Conservation (phyloP, 345 rosid genomes). For the Murraya koenigii region DNA sequence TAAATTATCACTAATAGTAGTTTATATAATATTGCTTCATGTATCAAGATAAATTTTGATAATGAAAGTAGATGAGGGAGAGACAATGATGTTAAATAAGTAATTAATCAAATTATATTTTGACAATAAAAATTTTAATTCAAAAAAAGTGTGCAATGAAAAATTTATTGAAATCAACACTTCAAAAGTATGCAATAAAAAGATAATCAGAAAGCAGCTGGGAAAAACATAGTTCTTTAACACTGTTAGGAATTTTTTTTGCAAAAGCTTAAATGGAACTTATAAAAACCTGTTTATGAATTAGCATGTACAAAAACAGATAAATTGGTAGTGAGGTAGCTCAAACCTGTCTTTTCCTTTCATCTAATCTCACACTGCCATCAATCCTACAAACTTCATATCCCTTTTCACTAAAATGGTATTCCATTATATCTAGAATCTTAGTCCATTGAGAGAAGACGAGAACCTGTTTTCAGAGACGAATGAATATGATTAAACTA, state of each 20-base stretch:
- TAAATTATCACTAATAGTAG: too few species aligned
- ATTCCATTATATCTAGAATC: slow-evolving; percentile 87
- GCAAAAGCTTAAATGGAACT: background rate
- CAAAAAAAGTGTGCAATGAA: too few species aligned
- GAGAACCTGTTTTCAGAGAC: slow-evolving; percentile 56
- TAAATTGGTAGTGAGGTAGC: background rate
- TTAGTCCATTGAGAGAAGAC: slow-evolving; percentile 93
- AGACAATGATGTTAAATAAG: too few species aligned
- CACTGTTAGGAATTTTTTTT: background rate
- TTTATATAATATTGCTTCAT: too few species aligned
- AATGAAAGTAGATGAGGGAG: too few species aligned
- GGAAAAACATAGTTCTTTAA: background rate
- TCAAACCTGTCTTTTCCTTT: slow-evolving; percentile 83
- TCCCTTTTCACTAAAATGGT: slow-evolving; percentile 89
- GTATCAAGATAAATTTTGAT: too few species aligned
- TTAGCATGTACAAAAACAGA: background rate
- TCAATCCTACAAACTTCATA: slow-evolving; percentile 89
- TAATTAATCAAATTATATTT: too few species aligned
- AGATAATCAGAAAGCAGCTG: background rate
- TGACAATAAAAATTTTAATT: too few species aligned
- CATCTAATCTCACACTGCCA: slow-evolving; percentile 71
- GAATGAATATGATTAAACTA: slow-evolving; percentile 17
- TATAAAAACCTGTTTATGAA: background rate
- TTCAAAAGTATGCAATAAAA: background rate
- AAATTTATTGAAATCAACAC: background rate